Percentiles rank a stretch among this genome's conserved stretches.
Conservation (phyloP, 352 stramenopile species). For the Phytophthora rubi region DNA sequence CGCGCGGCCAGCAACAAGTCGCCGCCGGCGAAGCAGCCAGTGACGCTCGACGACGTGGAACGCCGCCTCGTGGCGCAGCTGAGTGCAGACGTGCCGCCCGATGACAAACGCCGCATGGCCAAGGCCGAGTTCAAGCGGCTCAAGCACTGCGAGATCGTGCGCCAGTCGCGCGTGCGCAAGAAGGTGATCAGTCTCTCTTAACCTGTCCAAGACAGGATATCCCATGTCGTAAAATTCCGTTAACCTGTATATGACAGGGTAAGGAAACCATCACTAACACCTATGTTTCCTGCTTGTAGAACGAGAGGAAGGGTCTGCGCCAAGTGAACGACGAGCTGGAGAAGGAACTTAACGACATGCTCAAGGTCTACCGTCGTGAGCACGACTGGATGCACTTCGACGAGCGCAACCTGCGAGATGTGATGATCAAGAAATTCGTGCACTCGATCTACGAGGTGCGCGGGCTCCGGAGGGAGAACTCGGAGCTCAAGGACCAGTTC, state of each 20-base stretch:
- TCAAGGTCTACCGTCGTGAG: conserved; percentile 41
- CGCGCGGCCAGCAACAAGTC: too few relatives aligned
- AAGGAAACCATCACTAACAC: too few relatives aligned
- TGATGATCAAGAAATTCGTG: conserved; percentile 70
- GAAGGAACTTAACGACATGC: conserved; percentile 41
- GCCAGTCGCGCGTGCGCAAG: conserved; percentile 80
- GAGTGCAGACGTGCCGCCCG: conserved; percentile 47
- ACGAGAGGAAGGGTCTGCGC: conserved; percentile 61
- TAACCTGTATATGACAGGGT: too few relatives aligned
- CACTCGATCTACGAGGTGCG: conserved; percentile 82
- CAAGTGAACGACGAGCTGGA: conserved; percentile 70
- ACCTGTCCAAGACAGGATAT: too few relatives aligned
- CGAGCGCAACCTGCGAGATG: conserved; percentile 51
- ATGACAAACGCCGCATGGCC: conserved; percentile 56
- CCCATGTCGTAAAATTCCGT: too few relatives aligned
- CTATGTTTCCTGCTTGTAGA: conserved; percentile 2
- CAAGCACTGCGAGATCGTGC: conserved; percentile 82
- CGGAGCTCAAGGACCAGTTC: conserved; percentile 59
- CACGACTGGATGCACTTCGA: conserved; percentile 67
- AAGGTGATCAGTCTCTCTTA: conserved; percentile 34
- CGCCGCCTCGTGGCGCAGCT: conserved; percentile 51
- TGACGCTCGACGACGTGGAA: conserved; percentile 74
- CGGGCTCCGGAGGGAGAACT: conserved; percentile 46
- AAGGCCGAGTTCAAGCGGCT: conserved; percentile 78
- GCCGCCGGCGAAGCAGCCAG: background rate